Percentiles rank a stretch among this genome's conserved stretches.
Evolutionary conservation across 1,284 basidiomycete species (phyloP).

Genomic region (Puccinia hordei): DNA sequence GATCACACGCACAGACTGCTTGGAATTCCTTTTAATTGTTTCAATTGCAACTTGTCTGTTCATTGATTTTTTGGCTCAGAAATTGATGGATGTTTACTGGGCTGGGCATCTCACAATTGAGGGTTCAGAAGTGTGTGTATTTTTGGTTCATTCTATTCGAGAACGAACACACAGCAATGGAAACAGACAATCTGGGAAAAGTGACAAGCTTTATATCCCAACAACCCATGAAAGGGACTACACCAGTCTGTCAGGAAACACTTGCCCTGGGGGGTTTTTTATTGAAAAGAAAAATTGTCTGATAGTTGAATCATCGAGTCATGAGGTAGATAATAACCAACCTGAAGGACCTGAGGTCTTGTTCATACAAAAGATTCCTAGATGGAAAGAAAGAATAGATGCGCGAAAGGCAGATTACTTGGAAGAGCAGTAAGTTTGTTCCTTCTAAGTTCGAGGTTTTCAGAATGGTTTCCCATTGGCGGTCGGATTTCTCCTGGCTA

Average conservation of each 20-base stretch:
- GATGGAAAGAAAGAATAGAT: neutral
- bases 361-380: neutral
- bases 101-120: too few species aligned
- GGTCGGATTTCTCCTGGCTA: neutral
- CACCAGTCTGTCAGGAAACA: neutral
- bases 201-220: too few species aligned
- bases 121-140: too few species aligned
- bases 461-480: slow-evolving; percentile 14
- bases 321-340: neutral
- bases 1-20: too few species aligned
- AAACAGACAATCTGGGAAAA: too few species aligned
- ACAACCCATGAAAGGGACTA: neutral
- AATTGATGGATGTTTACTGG: too few species aligned
- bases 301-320: neutral
- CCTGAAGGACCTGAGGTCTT: neutral
- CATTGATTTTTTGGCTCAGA: too few species aligned
- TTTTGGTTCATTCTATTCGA: too few species aligned
- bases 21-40: too few species aligned
- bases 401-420: neutral
- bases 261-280: neutral
- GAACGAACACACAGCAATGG: too few species aligned
- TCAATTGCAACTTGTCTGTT: too few species aligned
- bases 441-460: neutral
- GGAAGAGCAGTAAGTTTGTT: too few species aligned
- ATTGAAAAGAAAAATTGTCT: neutral